These are phyloP conservation scores for Metarhizium guizhouense DNA, from an alignment of 2,329 filamentous ascomycete genomes.

Conservation along the genomic window DNA sequence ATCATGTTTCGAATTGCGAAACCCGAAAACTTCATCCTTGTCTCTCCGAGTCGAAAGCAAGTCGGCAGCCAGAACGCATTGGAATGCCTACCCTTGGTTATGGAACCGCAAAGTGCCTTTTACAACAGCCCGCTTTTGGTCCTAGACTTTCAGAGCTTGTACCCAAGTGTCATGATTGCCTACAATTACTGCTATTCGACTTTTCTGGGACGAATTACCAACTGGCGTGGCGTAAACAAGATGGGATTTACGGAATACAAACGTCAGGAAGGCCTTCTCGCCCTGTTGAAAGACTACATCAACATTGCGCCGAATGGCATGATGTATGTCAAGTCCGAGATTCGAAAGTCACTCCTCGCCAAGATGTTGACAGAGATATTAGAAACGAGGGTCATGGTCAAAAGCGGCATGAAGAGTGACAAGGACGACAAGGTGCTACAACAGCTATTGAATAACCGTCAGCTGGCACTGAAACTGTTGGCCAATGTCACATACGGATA, in stretches of 20 bases:
- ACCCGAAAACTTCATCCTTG: conserved; percentile 84
- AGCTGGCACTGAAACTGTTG: conserved; percentile 87
- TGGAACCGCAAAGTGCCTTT: conserved; percentile 94
- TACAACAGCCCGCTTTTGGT: conserved; percentile 86
- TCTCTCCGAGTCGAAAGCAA: conserved; percentile 85
- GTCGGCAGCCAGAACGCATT: conserved; percentile 90
- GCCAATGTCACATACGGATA: conserved; percentile 99
- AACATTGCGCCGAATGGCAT: conserved; percentile 95
- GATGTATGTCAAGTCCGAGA: conserved; percentile 80
- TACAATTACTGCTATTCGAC: conserved; percentile 99
- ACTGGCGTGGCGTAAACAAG: conserved; percentile 87
- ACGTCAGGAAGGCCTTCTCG: conserved; percentile 64
- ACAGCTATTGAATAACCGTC: conserved; percentile 82
- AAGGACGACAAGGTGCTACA: conserved; percentile 82
- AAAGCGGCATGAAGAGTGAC: conserved; percentile 90
- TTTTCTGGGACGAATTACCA: conserved; percentile 74
- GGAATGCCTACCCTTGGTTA: conserved; percentile 88
- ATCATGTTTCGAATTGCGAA: conserved; percentile 99
- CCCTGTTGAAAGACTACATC: conserved; percentile 72
- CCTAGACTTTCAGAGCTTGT: conserved; percentile 91
- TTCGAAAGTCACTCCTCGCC: conserved; percentile 82
- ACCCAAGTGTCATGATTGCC: conserved; percentile 97
- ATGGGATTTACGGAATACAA: conserved; percentile 90
- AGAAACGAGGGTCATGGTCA: conserved; percentile 95
- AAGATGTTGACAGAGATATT: conserved; percentile 97